Base-by-base conservation (phyloP, 805 yeast genomes). In the Candida pseudoglaebosa region DNA sequence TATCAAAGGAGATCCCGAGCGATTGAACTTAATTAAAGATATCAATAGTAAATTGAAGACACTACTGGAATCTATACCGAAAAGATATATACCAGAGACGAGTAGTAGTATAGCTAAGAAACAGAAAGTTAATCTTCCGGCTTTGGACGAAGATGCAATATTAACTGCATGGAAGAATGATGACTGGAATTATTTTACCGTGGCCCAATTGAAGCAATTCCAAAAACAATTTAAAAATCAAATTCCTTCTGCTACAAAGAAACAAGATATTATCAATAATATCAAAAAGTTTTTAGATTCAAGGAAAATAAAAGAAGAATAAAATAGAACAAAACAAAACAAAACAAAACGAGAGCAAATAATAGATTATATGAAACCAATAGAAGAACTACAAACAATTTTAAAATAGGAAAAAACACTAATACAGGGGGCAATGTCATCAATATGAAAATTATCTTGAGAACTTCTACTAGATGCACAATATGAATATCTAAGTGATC, bases 241-340 rank as follows among this genome's bases (percentile, higher is more conserved):
- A 10, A 70, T 71, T 14, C 59, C 54, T 20, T 41, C 46, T 19
- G 78, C 68, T 0, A 48, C 59, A 1, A 66, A 57, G 34, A 76
- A 74, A 47, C 60, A 47, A 12, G 78, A 65, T 22, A 52, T 73
- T 53, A 58, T 75, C 13, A 64, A 59, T 6, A 71, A 66, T 42
- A 72, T 76, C 16, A 38, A 28, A 1, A 59, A 53, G 3, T 67
- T 54, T 39, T 49, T 69, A 19, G 56, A 56, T 35, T 45, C 52
- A 3, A 39, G 49, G 22, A 36, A 32, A 24, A 24, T 20, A 2
- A 34, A 34, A 18, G 36, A 16, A 19, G 15, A 21, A 21, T 7
- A 21, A 9, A 21, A 21, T 21, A 6, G 9, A 21, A 21, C n/a
- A n/a, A n/a, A n/a, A n/a, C n/a, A n/a, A n/a, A n/a, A n/a, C n/a